A percentile compares a stretch with the other conserved stretches of the same genome.
phyloP scores from a whole-genome alignment of 2,329 filamentous ascomycete species.

The Trichoderma aggressivum region DNA sequence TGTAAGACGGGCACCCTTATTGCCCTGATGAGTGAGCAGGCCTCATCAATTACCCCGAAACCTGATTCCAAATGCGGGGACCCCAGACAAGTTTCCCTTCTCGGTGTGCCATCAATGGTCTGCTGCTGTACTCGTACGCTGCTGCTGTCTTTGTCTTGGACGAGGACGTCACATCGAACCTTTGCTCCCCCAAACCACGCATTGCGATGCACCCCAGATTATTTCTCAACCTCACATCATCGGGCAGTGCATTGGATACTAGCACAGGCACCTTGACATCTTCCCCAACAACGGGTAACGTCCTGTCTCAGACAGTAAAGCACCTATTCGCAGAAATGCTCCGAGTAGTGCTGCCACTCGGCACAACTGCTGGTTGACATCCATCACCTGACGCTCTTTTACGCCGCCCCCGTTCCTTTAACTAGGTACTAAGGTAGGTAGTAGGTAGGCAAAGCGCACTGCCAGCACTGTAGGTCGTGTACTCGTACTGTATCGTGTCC shows the following conservation, averaged over 20 bases:
- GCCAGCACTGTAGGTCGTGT: not conserved
- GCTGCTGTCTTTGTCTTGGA: not conserved
- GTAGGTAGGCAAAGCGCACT: not conserved
- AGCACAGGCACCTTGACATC: conserved; percentile 6
- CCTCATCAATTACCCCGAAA: conserved; percentile 3
- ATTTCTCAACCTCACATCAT: not conserved
- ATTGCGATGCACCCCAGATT: not conserved
- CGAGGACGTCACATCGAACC: not conserved
- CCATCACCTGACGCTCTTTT: conserved; percentile 16
- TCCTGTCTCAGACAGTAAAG: not conserved
- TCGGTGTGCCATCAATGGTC: not conserved
- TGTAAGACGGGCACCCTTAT: not conserved
- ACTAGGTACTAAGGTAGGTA: no score
- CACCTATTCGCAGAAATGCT: conserved; percentile 16
- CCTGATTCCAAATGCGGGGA: conserved; percentile 17
- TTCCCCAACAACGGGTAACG: conserved; percentile 2
- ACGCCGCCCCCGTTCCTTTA: not conserved
- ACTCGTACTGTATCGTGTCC: not conserved
- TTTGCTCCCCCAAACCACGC: not conserved
- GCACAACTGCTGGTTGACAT: not conserved
- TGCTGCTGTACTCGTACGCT: not conserved
- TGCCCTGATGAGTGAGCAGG: not conserved
- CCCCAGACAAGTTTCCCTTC: conserved; percentile 1
- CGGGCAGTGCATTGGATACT: conserved; percentile 2
- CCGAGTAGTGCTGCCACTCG: not conserved